Evolutionary conservation across 768 basidiomycete genomes (phyloP).

Genomic region (Strobilomyces echinocephalus): DNA sequence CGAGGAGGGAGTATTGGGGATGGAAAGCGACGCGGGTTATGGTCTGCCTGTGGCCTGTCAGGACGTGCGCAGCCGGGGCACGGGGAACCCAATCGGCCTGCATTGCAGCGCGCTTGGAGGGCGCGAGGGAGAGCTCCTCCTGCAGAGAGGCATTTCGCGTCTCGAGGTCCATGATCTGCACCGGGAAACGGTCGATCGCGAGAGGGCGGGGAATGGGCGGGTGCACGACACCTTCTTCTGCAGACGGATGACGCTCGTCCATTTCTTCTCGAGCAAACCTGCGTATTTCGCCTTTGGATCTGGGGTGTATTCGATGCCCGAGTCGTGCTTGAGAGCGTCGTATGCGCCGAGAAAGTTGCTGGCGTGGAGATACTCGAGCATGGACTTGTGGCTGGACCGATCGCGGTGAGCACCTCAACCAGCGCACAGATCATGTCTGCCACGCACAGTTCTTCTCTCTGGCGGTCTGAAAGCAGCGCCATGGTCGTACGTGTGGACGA

Average conservation of each 20-base stretch:
- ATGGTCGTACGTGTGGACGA: conserved; percentile 16
- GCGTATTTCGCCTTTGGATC: conserved; percentile 85
- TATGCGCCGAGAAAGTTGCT: conserved; percentile 62
- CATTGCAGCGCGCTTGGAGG: conserved; percentile 49
- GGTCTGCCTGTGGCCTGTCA: conserved; percentile 70
- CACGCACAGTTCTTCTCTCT: conserved; percentile 46
- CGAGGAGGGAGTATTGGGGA: conserved; percentile 76
- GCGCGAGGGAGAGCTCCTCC: conserved; percentile 57
- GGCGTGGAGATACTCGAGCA: conserved; percentile 71
- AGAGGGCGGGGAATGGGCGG: conserved; percentile 2
- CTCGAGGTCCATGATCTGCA: conserved; percentile 93
- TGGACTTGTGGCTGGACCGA: conserved; percentile 64
- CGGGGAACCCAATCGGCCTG: conserved; percentile 87
- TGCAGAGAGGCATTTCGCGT: conserved; percentile 74
- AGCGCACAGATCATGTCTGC: conserved; percentile 1
- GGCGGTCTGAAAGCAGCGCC: conserved; percentile 43
- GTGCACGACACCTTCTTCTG: conserved; percentile 76
- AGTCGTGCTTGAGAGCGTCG: conserved; percentile 52
- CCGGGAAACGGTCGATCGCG: conserved; percentile 8
- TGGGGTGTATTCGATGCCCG: conserved; percentile 60
- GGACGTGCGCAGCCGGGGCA: conserved; percentile 74
- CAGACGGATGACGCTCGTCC: conserved; percentile 92
- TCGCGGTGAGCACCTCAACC: conserved; percentile 8
- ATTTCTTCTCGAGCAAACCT: conserved; percentile 93
- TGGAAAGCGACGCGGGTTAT: conserved; percentile 83